phyloP scores from a whole-genome alignment of 2,329 filamentous ascomycete species.

The Botrytis byssoidea region DNA sequence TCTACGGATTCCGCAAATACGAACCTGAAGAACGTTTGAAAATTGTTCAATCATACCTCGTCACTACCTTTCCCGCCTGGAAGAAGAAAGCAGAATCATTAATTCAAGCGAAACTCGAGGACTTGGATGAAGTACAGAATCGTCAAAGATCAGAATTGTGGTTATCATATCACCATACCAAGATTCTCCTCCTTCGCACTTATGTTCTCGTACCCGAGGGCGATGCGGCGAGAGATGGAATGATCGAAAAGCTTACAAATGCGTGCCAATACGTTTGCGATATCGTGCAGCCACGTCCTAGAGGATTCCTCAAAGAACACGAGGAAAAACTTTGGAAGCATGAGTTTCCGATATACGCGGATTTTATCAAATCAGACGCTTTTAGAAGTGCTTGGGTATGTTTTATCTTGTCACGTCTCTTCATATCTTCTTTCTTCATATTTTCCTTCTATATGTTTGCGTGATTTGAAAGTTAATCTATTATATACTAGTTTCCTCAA shows the following conservation, averaged over 20 bases:
- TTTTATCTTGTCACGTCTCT: too few relatives aligned
- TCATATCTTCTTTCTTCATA: not conserved
- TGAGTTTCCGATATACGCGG: not conserved
- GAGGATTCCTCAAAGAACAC: not conserved
- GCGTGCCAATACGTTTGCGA: not conserved
- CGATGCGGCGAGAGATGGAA: not conserved
- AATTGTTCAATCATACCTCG: not conserved
- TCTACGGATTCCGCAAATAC: not conserved
- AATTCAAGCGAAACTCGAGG: not conserved
- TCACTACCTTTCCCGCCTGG: not conserved
- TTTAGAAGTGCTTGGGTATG: constrained; percentile 7
- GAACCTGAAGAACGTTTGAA: not conserved
- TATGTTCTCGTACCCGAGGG: not conserved
- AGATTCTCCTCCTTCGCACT: not conserved
- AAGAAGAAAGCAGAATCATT: not conserved
- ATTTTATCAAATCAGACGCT: not conserved
- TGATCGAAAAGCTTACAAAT: not conserved
- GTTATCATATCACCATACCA: not conserved
- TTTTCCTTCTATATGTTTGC: too few relatives aligned
- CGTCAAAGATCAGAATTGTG: not conserved
- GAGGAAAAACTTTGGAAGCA: not conserved
- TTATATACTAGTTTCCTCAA: not conserved
- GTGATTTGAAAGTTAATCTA: not conserved
- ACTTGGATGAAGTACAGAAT: not conserved
- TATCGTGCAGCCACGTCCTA: not conserved